Base-by-base conservation (phyloP, 768 basidiomycete genomes). In the Termitomyces sp. region DNA sequence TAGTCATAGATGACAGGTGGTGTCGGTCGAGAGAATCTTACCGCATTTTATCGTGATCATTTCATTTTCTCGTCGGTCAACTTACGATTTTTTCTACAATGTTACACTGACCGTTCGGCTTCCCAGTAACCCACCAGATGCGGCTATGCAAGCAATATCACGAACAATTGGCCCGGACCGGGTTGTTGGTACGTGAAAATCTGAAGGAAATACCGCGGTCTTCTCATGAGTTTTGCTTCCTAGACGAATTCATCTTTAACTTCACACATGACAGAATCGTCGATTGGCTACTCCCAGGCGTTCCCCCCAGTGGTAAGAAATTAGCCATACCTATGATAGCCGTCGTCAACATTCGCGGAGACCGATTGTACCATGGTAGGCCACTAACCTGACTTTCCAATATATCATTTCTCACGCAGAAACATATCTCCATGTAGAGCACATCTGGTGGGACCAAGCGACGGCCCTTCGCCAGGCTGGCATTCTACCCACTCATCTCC, bases 21-120 rank as follows among this genome's bases (percentile, higher is more conserved):
- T 10, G 70, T 84, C 45, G 84, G 85, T 1, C 77, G 83, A 29
- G 69, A 79, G 63, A 71, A 73, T 11, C 72, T 86, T 38, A 79
- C 80, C 3, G 77, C 72, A 2, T 86, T 85, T 63, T 86, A 86
- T 65, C 76, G 82, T 46, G 81, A 84, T 60, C 83, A 83, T 63
- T 84, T 84, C 64, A 80, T 84, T 47, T 83, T 83, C 62, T 75
- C 74, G 81, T 82, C 42, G 57, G 79, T 70, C 15, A 38, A 38
- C 15, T n/a, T 8, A 40, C 8, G 3, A 15, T 25, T 31, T 25
- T 25, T 34, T 31, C 34, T 31, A 4, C n/a, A 25, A 46, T 10
- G 4, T 5, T 32, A 3, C 32, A 53, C 11, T 32, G 12, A 51
- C 17, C 32, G 10, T n/a, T 43, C 34, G 25, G 20, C 40, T 8